Percentiles rank a stretch among this genome's conserved stretches.
phyloP scores from a whole-genome alignment of 805 yeast genomes.

The Candida easanensis region DNA sequence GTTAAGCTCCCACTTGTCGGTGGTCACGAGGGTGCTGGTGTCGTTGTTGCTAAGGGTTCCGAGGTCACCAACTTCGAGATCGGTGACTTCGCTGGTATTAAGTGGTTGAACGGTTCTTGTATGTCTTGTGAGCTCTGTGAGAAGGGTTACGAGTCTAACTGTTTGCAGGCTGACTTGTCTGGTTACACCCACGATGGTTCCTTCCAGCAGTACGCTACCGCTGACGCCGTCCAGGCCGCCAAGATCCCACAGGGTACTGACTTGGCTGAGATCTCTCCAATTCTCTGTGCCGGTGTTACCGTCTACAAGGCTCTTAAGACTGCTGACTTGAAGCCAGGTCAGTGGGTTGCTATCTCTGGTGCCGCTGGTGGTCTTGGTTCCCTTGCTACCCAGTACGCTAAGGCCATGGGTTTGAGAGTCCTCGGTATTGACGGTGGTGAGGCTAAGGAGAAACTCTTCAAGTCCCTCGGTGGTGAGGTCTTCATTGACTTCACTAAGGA shows the following conservation, averaged over 20 bases:
- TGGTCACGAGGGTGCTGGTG: conserved; percentile 90
- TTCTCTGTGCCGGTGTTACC: conserved; percentile 89
- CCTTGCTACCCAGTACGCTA: conserved; percentile 70
- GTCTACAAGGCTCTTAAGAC: conserved; percentile 88
- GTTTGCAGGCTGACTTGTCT: conserved; percentile 67
- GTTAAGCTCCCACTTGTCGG: conserved; percentile 77
- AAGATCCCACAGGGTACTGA: conserved; percentile 71
- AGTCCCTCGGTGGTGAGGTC: conserved; percentile 62
- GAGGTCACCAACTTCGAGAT: conserved; percentile 67
- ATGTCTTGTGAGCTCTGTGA: conserved; percentile 74
- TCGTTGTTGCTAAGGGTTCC: conserved; percentile 73
- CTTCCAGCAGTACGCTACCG: conserved; percentile 88
- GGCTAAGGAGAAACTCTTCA: conserved; percentile 53
- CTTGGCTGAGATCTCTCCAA: conserved; percentile 74
- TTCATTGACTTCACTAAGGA: conserved; percentile 57
- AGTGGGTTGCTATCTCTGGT: conserved; percentile 76
- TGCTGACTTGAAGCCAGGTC: conserved; percentile 64
- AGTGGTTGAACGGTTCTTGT: conserved; percentile 82
- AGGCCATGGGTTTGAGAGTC: conserved; percentile 73
- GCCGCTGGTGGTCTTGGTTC: conserved; percentile 83
- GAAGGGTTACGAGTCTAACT: conserved; percentile 64
- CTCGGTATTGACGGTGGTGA: conserved; percentile 71
- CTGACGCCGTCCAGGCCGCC: conserved; percentile 86
- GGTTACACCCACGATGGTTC: conserved; percentile 92
- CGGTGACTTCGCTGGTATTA: conserved; percentile 81